These are phyloP conservation scores for Candida pseudoviswanathii DNA, from an alignment of 1,139 yeast species.

Conservation along the genomic window DNA sequence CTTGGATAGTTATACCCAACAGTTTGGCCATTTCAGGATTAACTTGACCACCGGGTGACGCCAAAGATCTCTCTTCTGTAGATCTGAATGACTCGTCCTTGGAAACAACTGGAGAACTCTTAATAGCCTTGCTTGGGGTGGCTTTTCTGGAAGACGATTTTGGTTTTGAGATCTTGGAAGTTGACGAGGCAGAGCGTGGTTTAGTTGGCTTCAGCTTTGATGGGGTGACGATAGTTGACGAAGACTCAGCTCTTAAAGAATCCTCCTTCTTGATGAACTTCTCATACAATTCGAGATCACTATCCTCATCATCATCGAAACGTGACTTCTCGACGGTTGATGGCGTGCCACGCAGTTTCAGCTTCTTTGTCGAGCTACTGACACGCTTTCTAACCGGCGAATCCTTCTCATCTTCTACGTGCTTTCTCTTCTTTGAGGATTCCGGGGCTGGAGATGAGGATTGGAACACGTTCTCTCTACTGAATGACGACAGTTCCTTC, in stretches of 20 bases:
- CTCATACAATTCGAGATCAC: slow-evolving; percentile 10
- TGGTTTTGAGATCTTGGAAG: slow-evolving; percentile 10
- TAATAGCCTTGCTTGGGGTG: slow-evolving; percentile 5
- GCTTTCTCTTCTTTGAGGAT: slow-evolving; percentile 26
- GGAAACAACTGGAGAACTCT: slow-evolving; percentile 3
- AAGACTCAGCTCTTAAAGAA: not conserved
- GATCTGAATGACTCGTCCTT: slow-evolving; percentile 18
- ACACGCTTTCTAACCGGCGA: not conserved
- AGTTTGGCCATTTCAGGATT: slow-evolving; percentile 25
- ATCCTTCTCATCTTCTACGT: slow-evolving; percentile 25
- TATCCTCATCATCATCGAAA: slow-evolving; percentile 17
- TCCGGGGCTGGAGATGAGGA: slow-evolving; percentile 25
- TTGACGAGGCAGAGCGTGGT: not conserved
- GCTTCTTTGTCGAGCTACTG: slow-evolving; percentile 3
- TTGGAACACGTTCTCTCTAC: slow-evolving; percentile 45
- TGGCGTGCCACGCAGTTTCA: not conserved
- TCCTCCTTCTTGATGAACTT: slow-evolving; percentile 2
- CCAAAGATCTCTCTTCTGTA: slow-evolving; percentile 28
- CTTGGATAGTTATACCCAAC: slow-evolving; percentile 32
- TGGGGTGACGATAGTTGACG: slow-evolving; percentile 6
- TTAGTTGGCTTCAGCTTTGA: not conserved
- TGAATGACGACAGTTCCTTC: slow-evolving; percentile 25
- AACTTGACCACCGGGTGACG: slow-evolving; percentile 20
- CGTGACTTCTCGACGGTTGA: slow-evolving; percentile 10
- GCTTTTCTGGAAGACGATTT: slow-evolving; percentile 11